A percentile compares a stretch with the other conserved stretches of the same genome.
phyloP scores from a whole-genome alignment of 2,329 filamentous ascomycete species.

The Pleomassaria siparia region DNA sequence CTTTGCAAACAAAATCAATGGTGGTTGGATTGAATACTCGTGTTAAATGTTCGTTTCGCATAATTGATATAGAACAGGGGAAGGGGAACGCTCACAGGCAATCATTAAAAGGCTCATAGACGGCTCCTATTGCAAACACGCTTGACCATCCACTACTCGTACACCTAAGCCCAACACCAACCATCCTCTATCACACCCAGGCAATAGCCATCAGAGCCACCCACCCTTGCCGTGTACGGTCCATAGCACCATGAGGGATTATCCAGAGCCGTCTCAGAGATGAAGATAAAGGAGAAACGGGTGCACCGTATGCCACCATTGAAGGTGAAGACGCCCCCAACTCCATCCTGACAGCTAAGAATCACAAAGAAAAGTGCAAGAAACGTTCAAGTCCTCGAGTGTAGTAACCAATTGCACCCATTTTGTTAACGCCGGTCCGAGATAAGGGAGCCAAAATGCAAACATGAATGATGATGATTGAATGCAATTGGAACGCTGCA shows the following conservation, averaged over 20 bases:
- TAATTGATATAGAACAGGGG: background rate
- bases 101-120: slow-evolving; percentile 12
- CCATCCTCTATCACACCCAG: slow-evolving; percentile 20
- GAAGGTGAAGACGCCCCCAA: slow-evolving; percentile 24
- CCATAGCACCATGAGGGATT: slow-evolving; percentile 35
- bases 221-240: slow-evolving; percentile 30
- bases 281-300: slow-evolving; percentile 34
- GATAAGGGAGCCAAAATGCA: slow-evolving; percentile 35
- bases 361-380: slow-evolving; percentile 23
- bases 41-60: background rate
- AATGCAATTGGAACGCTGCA: slow-evolving; percentile 23
- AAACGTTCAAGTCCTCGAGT: slow-evolving; percentile 17
- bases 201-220: slow-evolving; percentile 12
- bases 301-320: slow-evolving; percentile 1
- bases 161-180: slow-evolving; percentile 17
- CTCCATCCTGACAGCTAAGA: slow-evolving; percentile 26
- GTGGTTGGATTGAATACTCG: too few species aligned
- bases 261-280: slow-evolving; percentile 42
- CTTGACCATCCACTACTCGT: slow-evolving; percentile 25
- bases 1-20: too few species aligned
- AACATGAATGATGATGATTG: slow-evolving; percentile 29
- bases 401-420: slow-evolving; percentile 34
- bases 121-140: slow-evolving; percentile 23
- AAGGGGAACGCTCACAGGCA: background rate
- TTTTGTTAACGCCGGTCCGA: slow-evolving; percentile 40